These are phyloP conservation scores for Skeletonema marinoi DNA, from an alignment of 108 stramenopile species.

Conservation along the genomic window DNA sequence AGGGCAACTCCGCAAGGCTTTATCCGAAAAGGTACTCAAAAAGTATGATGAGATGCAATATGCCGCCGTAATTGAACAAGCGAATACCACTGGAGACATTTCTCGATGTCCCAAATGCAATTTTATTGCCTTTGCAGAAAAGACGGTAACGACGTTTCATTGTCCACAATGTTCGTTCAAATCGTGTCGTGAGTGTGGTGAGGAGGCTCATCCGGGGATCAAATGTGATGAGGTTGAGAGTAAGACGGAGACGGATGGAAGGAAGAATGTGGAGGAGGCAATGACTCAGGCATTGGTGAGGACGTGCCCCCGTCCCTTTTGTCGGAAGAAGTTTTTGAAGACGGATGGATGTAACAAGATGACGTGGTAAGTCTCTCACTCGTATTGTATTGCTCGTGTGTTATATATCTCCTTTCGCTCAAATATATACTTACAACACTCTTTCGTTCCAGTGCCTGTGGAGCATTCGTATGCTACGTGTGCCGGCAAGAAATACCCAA, in stretches of 20 bases:
- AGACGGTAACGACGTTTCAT: slow-evolving; percentile 17
- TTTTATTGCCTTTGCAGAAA: slow-evolving; percentile 63
- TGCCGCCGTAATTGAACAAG: slow-evolving; percentile 52
- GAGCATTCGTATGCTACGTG: slow-evolving; percentile 74
- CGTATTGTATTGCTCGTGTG: too few relatives aligned
- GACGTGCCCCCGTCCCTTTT: slow-evolving; percentile 68
- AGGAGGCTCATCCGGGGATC: slow-evolving; percentile 74
- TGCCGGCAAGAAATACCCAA: slow-evolving; percentile 65
- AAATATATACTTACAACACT: too few relatives aligned
- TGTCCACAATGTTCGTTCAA: slow-evolving; percentile 66
- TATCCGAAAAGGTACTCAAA: slow-evolving; percentile 64
- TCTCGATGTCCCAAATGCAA: slow-evolving; percentile 80
- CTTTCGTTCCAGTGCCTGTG: slow-evolving; percentile 47
- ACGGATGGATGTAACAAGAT: slow-evolving; percentile 86
- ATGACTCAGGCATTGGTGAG: slow-evolving; percentile 82
- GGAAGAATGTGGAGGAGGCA: slow-evolving; percentile 88
- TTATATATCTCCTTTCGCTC: too few relatives aligned
- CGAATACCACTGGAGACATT: slow-evolving; percentile 48
- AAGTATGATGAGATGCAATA: slow-evolving; percentile 83
- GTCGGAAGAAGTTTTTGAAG: slow-evolving; percentile 77
- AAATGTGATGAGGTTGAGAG: slow-evolving; percentile 80
- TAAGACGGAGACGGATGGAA: slow-evolving; percentile 61
- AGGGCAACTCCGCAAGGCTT: slow-evolving; percentile 56
- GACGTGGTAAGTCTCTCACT: slow-evolving; percentile 44
- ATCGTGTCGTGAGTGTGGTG: slow-evolving; percentile 81